Percentiles rank a stretch among this genome's conserved stretches.
phyloP scores from a whole-genome alignment of 345 rosid species.

The Psidium friedrichsthalianum region DNA sequence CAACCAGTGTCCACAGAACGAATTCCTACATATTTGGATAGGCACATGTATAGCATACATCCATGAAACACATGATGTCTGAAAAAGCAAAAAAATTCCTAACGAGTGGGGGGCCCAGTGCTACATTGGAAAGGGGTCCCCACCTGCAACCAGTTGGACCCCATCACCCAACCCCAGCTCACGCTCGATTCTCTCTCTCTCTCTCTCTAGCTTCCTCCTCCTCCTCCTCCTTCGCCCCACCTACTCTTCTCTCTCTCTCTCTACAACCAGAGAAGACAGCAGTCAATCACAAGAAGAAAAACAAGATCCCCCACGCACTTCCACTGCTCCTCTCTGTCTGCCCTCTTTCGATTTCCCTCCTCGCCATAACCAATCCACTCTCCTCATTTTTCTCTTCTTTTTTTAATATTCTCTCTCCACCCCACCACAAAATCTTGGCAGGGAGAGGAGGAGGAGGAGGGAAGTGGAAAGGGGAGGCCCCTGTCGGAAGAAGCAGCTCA shows the following conservation, averaged over 20 bases:
- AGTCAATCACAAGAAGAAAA: constrained; percentile 19
- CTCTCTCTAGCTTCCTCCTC: background rate
- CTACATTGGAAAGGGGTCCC: background rate
- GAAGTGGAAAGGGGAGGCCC: background rate
- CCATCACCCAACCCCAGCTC: background rate
- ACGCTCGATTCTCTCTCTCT: background rate
- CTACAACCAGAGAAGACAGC: background rate
- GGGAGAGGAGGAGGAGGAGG: background rate
- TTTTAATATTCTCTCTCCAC: background rate
- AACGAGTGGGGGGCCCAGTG: background rate
- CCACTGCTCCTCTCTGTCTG: background rate
- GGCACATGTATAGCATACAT: background rate
- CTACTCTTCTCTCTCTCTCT: background rate
- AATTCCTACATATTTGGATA: background rate
- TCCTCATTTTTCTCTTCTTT: background rate
- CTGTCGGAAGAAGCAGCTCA: background rate
- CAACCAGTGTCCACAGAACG: no score
- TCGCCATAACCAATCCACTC: background rate
- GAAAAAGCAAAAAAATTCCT: background rate
- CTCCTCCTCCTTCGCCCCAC: no score
- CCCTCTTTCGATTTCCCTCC: background rate
- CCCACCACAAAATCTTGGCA: background rate
- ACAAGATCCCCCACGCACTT: constrained; percentile 27
- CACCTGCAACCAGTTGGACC: constrained; percentile 4
- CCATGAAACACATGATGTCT: background rate